Base-by-base conservation (phyloP, 768 basidiomycete genomes). In the Kwoniella dendrophila region DNA sequence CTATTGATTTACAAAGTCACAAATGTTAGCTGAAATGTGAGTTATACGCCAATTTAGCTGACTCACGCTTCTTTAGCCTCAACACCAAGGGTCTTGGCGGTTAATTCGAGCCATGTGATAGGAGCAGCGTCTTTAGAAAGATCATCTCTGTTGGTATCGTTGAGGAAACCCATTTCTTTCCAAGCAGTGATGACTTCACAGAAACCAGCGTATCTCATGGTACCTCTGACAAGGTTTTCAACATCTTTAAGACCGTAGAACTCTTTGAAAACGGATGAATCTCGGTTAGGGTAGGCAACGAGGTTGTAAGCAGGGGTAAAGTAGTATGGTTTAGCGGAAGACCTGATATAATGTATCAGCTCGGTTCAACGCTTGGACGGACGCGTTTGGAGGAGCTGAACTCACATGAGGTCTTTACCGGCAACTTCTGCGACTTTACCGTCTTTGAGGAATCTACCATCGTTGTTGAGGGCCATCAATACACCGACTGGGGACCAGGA, bases 401-500 rank as follows among this genome's bases (percentile, higher is more conserved):
- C 71, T 62, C 27, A 82, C 95, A 99, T 99, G 61, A 99, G 86
- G 52, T 94, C 88, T 60, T 83, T 82, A 60, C 94, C 94, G 6
- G 83, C 78, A 44, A 98, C 83, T 44, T 85, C 82, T 52, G 87
- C 82, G 47, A 84, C 81, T 79, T 90, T 81, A 32, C 87, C 85
- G 56, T 84, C 81, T 38, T 86, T 82, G 73, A 89, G 83, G 81
- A 88, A 93, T 2, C 89, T 87, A 20, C 92, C 96, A 34, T 85
- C 83, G 83, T 98, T 98, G 71, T 93, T 85, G 53, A 97, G 85
- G 1, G 96, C 95, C 69, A 97, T 88, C 57, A 99, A 88, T 44
- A 94, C 93, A 53, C 94, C 95, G 22, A 92, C 89, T 7, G 93
- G 90, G 6, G 92, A 95, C 96, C 96, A 98, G 36, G 92, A 96